Evolutionary conservation across 805 yeast genomes (phyloP), one percentile per base, ranked within the genome.

Genomic region (Kurtzmaniella cleridarum): DNA sequence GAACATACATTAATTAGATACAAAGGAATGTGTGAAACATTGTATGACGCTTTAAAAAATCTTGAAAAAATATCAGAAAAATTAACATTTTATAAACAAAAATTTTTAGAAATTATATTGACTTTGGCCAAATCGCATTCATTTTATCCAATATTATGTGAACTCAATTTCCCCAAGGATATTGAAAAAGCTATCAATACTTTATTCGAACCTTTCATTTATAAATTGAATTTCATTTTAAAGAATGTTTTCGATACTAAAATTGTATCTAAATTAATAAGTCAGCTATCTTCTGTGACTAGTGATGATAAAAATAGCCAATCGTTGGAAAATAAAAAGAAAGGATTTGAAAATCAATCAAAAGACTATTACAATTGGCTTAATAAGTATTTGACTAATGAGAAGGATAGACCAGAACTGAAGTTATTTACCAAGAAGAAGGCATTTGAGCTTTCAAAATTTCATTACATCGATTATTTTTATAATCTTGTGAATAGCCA

Each of bases 391-490:
- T 44, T 69, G 17, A 59, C 71, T 3, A 65, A 66, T 43, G 73
- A 66, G 39, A 68, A 65, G 43, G 73, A 65, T 28, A 50, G 71
- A 38, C 69, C 73, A 0, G 69, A 62, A 35, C 62, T 62, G 61
- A 64, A 63, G 43, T 49, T 62, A 16, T 45, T 70, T 14, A 38
- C 42, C 16, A 64, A 66, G 43, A 48, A 68, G 23, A 59, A 68
- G 37, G 44, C 45, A 0, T 73, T 68, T 47, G 77, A 73, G 41
- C 47, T 70, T 1, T 57, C 65, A 10, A 67, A 75, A 41, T 62
- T 69, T 38, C 75, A 72, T 37, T 75, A 75, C 50, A 57, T 67
- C 48, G 69, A 66, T 44, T 64, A 60, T 30, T 49, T 75, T 36
- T 64, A 59, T 27, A 48, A 51, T 38, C 51, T 63, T 6, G 50